Evolutionary conservation across 495 filamentous ascomycete genomes (phyloP).

Genomic region (Lichina pygmaea): DNA sequence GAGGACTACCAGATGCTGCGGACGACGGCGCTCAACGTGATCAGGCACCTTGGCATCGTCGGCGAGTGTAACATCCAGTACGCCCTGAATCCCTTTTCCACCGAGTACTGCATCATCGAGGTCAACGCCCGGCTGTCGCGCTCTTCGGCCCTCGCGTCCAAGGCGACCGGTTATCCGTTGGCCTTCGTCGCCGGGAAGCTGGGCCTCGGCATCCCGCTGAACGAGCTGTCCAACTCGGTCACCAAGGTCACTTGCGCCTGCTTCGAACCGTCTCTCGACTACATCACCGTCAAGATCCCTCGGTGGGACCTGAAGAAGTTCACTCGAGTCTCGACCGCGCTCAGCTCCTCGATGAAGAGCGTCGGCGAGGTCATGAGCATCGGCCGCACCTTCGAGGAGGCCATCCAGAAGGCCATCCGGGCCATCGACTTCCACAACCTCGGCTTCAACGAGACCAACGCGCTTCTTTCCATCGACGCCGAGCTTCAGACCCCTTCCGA

Average conservation of each 20-base stretch:
- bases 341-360: constrained; percentile 98
- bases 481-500: constrained; percentile 95
- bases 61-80: constrained; percentile 98
- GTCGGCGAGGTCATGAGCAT: constrained; percentile 98
- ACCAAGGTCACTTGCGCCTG: constrained; percentile 92
- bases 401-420: constrained; percentile 92
- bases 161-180: constrained; percentile 90
- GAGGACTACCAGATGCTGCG: constrained; percentile 99
- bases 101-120: constrained; percentile 94
- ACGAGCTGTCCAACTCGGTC: constrained; percentile 88
- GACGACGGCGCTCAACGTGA: constrained; percentile 85
- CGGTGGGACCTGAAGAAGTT: constrained; percentile 99
- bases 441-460: constrained; percentile 76
- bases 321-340: constrained; percentile 76
- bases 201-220: constrained; percentile 78
- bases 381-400: constrained; percentile 88
- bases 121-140: constrained; percentile 93
- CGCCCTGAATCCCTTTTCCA: constrained; percentile 75
- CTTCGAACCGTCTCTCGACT: constrained; percentile 97
- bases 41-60: constrained; percentile 81
- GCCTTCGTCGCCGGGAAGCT: constrained; percentile 93
- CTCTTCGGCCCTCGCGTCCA: constrained; percentile 88
- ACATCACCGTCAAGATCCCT: constrained; percentile 97
- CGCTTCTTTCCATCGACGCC: constrained; percentile 83
- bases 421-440: constrained; percentile 86